Evolutionary conservation across 2,329 filamentous ascomycete genomes (phyloP).

Genomic region (Colletotrichum musae): DNA sequence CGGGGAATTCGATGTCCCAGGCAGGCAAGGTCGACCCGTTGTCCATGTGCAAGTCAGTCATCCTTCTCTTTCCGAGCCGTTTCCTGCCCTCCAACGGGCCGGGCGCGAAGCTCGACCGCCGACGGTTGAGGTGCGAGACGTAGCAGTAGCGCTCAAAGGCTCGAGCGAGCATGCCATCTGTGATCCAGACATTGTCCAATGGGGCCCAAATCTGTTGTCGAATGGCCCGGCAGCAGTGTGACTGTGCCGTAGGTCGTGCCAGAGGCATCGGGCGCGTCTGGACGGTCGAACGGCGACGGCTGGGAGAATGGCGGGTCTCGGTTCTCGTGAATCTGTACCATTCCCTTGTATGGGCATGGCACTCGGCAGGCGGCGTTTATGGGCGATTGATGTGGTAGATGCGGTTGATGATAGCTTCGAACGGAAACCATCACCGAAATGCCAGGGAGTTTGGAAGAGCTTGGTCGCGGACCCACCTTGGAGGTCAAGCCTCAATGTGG

Average conservation of each 20-base stretch:
- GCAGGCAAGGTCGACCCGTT: conserved; percentile 54
- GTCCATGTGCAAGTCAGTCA: conserved; percentile 65
- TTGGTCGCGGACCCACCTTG: conserved; percentile 22
- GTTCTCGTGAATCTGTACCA: neutral
- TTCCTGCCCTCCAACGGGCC: conserved; percentile 70
- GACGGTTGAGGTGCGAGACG: conserved; percentile 46
- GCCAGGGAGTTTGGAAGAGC: conserved; percentile 22
- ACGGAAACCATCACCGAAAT: conserved; percentile 16
- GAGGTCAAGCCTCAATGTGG: conserved; percentile 27
- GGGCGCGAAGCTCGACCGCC: conserved; percentile 58
- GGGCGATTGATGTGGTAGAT: conserved; percentile 13
- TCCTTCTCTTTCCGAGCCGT: conserved; percentile 66
- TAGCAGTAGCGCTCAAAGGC: conserved; percentile 64
- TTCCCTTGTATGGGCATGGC: neutral
- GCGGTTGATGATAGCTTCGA: conserved; percentile 10
- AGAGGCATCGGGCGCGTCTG: conserved; percentile 13
- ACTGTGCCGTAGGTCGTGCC: conserved; percentile 54
- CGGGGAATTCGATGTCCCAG: conserved; percentile 63
- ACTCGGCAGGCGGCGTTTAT: neutral
- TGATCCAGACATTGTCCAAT: conserved; percentile 69
- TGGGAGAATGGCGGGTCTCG: neutral
- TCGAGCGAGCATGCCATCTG: conserved; percentile 67
- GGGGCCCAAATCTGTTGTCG: conserved; percentile 54
- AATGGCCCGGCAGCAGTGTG: conserved; percentile 64
- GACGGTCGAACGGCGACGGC: neutral